A percentile compares a stretch with the other conserved stretches of the same genome.
Conservation (phyloP, 805 yeast species). For the Saccharomycopsis sp. region DNA sequence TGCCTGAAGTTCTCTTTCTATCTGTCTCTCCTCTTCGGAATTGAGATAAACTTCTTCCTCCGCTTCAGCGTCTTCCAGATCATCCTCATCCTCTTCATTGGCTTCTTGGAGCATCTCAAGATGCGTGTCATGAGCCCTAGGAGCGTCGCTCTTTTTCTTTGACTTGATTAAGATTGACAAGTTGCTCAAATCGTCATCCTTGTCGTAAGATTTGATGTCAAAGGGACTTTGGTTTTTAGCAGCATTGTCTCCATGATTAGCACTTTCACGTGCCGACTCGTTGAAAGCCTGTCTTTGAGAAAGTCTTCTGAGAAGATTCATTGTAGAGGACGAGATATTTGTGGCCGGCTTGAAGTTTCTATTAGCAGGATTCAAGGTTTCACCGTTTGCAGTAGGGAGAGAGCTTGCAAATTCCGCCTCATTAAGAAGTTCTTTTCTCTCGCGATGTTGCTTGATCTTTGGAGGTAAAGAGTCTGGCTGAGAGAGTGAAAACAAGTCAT, state of each 20-base stretch:
- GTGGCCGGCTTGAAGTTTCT: conserved; percentile 7
- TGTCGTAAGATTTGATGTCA: conserved; percentile 11
- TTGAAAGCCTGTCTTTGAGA: conserved; percentile 15
- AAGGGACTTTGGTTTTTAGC: conserved; percentile 3
- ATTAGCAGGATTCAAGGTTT: background rate
- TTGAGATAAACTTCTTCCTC: background rate
- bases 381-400: conserved; percentile 4
- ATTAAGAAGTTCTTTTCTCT: conserved; percentile 1
- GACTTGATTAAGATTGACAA: conserved; percentile 8
- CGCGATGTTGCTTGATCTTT: conserved; percentile 11
- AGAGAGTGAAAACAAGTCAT: conserved; percentile 15
- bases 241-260: background rate
- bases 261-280: background rate
- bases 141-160: background rate
- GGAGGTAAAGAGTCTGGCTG: conserved; percentile 18
- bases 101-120: conserved; percentile 1
- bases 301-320: conserved; percentile 10
- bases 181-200: conserved; percentile 12
- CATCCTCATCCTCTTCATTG: conserved; percentile 12
- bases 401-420: conserved; percentile 8
- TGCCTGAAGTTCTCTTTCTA: background rate
- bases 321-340: conserved; percentile 16
- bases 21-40: background rate
- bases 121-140: background rate
- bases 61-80: conserved; percentile 5